Evolutionary conservation across 2,329 filamentous ascomycete genomes (phyloP).

Genomic region (Pseudocercospora vitis): DNA sequence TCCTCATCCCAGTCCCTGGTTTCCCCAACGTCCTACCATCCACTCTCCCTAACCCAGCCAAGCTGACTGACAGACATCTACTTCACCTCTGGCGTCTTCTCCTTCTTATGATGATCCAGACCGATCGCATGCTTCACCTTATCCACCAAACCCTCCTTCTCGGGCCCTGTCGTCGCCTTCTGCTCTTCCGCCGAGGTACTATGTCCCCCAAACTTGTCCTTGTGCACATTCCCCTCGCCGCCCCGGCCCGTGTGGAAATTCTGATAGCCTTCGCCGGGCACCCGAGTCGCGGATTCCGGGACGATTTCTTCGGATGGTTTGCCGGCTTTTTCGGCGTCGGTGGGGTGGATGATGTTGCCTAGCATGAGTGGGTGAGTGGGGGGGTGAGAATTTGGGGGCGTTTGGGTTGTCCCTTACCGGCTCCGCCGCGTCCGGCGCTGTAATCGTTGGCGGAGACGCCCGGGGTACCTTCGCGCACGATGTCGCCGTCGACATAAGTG

Average conservation of each 20-base stretch:
- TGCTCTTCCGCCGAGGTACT: conserved; percentile 37
- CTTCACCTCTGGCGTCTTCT: conserved; percentile 25
- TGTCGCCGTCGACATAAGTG: conserved; percentile 48
- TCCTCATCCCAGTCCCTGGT: neutral
- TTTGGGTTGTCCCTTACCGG: conserved; percentile 39
- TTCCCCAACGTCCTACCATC: neutral
- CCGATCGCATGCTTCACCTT: conserved; percentile 46
- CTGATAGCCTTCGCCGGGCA: conserved; percentile 37
- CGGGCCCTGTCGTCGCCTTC: conserved; percentile 18
- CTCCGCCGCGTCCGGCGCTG: conserved; percentile 41
- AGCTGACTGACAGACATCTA: neutral
- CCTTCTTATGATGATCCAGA: conserved; percentile 29
- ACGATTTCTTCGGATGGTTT: conserved; percentile 43
- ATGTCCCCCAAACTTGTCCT: conserved; percentile 51
- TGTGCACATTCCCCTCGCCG: conserved; percentile 50
- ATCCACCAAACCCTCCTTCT: conserved; percentile 41
- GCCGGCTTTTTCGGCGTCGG: neutral
- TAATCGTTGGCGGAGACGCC: conserved; percentile 43
- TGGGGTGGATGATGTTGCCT: conserved; percentile 22
- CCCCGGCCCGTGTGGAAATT: conserved; percentile 53
- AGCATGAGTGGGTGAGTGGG: neutral
- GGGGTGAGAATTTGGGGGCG: conserved; percentile 34
- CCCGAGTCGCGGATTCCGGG: conserved; percentile 45
- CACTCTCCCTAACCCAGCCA: neutral
- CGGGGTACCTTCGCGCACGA: conserved; percentile 48